phyloP scores from a whole-genome alignment of 108 stramenopile genomes.

The Licmophora abbreviata region DNA sequence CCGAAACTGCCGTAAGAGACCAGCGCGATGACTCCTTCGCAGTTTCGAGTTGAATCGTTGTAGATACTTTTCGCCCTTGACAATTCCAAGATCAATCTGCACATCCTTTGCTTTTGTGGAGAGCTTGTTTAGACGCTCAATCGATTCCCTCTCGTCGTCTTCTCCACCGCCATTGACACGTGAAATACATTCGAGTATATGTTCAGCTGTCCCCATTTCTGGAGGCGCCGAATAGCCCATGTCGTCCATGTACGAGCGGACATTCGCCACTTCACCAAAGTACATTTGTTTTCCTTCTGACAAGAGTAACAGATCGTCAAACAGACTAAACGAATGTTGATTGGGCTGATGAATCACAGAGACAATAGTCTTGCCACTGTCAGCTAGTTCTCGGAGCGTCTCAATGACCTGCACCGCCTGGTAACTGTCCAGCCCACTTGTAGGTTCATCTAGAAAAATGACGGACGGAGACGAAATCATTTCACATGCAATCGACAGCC shows the following conservation, averaged over 20 bases:
- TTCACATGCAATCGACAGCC: conserved; percentile 82
- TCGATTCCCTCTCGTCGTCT: conserved; percentile 17
- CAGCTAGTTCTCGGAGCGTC: conserved; percentile 64
- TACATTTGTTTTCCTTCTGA: conserved; percentile 84
- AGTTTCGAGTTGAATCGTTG: background rate
- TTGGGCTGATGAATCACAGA: conserved; percentile 88
- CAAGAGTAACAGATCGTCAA: conserved; percentile 78
- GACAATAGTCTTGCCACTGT: conserved; percentile 72
- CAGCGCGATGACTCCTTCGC: conserved; percentile 24
- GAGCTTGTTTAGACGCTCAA: conserved; percentile 31
- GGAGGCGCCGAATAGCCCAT: conserved; percentile 42
- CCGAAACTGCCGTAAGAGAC: conserved; percentile 61
- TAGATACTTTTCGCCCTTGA: conserved; percentile 1
- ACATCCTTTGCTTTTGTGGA: conserved; percentile 6
- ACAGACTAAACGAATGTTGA: conserved; percentile 67
- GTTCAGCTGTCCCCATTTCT: conserved; percentile 67
- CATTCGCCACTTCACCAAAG: conserved; percentile 57
- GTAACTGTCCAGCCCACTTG: conserved; percentile 22
- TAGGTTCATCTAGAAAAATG: conserved; percentile 78
- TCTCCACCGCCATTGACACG: conserved; percentile 10
- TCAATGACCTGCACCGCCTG: conserved; percentile 32
- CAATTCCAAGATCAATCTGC: too few species aligned
- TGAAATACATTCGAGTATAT: conserved; percentile 79
- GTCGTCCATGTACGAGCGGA: conserved; percentile 44
- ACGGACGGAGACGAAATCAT: conserved; percentile 71